Percentiles rank a stretch among this genome's conserved stretches.
These are phyloP conservation scores for Sclerotinia sclerotiorum DNA, from an alignment of 2,329 filamentous ascomycete genomes.

Conservation along the genomic window DNA sequence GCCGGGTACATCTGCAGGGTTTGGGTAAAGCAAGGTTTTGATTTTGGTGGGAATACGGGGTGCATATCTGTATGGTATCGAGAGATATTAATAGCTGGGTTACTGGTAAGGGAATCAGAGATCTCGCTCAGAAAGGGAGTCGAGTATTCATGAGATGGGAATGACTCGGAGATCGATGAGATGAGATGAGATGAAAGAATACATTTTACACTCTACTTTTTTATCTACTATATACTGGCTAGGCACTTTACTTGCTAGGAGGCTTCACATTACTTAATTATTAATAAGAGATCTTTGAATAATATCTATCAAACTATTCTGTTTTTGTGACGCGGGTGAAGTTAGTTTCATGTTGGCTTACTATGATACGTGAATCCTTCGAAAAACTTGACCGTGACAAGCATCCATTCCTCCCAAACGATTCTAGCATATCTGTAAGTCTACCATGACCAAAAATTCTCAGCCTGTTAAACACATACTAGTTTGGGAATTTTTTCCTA, in stretches of 20 bases:
- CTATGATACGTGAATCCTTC: not conserved
- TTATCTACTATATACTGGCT: not conserved
- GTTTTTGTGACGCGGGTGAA: not conserved
- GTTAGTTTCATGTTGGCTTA: not conserved
- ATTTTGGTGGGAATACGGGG: slow-evolving; percentile 9
- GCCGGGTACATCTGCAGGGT: slow-evolving; percentile 5
- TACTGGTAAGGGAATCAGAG: not conserved
- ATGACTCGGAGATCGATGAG: slow-evolving; percentile 12
- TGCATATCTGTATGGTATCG: slow-evolving; percentile 15
- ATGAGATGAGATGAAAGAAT: slow-evolving; percentile 19
- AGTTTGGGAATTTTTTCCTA: not conserved
- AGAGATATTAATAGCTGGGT: slow-evolving; percentile 14
- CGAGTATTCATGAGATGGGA: slow-evolving; percentile 9
- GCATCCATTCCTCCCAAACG: not conserved
- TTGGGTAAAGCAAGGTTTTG: slow-evolving; percentile 3
- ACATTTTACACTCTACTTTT: slow-evolving; percentile 15
- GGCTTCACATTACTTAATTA: slow-evolving; percentile 8
- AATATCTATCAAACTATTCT: not conserved
- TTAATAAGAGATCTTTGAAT: slow-evolving; percentile 15
- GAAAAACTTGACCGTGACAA: not conserved
- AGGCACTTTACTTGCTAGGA: slow-evolving; percentile 2
- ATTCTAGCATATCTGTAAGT: not conserved
- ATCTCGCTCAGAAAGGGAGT: not conserved
- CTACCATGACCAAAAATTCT: not conserved
- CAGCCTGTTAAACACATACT: not conserved